Evolutionary conservation across 305 asterid genomes (phyloP).

Genomic region (Fraxinus nigra): DNA sequence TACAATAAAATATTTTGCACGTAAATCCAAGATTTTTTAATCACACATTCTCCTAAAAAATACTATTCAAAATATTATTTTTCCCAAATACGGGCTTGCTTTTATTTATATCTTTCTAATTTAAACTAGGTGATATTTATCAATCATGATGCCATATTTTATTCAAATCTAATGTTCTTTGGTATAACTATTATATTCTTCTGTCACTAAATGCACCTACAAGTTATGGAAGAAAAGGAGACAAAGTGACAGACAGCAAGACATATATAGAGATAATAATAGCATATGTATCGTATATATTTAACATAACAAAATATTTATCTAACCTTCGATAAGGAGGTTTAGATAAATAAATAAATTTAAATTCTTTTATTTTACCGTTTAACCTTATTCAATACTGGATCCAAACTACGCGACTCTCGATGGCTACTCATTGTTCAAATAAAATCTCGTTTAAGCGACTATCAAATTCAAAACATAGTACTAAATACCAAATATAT

Average conservation of each 20-base stretch:
- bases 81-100: too few relatives aligned
- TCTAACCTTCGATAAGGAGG: not conserved
- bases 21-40: too few relatives aligned
- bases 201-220: not conserved
- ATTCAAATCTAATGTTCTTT: not conserved
- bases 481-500: not conserved
- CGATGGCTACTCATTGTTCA: not conserved
- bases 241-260: not conserved
- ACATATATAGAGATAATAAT: not conserved
- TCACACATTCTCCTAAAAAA: too few relatives aligned
- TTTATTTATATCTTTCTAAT: not conserved
- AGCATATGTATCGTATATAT: not conserved
- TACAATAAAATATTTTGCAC: too few relatives aligned
- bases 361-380: not conserved
- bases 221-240: not conserved
- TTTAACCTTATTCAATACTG: not conserved
- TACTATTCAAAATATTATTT: too few relatives aligned
- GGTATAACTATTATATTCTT: not conserved
- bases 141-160: not conserved
- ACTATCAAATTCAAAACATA: too few relatives aligned
- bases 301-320: not conserved
- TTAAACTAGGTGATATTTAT: not conserved
- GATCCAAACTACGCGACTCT: not conserved
- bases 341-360: not conserved
- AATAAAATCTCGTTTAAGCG: not conserved